These are phyloP conservation scores for Nakataea oryzae DNA, from an alignment of 2,329 filamentous ascomycete genomes.

Conservation along the genomic window DNA sequence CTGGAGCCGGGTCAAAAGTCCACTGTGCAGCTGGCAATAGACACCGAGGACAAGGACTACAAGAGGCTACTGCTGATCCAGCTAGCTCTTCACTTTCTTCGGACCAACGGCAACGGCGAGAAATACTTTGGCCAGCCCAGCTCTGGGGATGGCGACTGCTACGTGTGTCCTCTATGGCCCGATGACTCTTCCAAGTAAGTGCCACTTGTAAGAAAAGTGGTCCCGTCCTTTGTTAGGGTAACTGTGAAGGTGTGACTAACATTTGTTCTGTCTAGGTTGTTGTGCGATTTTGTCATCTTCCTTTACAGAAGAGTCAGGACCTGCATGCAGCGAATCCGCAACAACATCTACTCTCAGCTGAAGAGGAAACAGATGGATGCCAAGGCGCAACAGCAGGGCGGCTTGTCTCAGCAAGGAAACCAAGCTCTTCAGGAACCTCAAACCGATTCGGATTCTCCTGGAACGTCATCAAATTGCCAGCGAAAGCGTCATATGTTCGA, in stretches of 20 bases:
- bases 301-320: background rate
- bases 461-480: too few species aligned
- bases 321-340: background rate
- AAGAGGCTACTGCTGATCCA: background rate
- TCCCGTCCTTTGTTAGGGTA: background rate
- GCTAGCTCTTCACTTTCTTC: background rate
- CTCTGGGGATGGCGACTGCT: background rate
- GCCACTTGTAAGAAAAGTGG: background rate
- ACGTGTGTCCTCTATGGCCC: background rate
- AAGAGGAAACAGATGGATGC: background rate
- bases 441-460: too few species aligned
- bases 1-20: background rate
- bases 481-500: too few species aligned
- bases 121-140: background rate
- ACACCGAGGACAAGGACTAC: background rate
- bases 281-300: background rate
- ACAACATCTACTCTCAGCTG: background rate
- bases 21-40: background rate
- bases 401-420: too few species aligned
- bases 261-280: background rate
- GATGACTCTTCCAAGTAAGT: conserved; percentile 3
- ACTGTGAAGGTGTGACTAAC: background rate
- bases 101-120: background rate
- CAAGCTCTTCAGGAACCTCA: too few species aligned
- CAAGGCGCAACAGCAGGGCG: too few species aligned